These are phyloP conservation scores for Leccinum subtestaceum DNA, from an alignment of 768 basidiomycete genomes.

Conservation along the genomic window DNA sequence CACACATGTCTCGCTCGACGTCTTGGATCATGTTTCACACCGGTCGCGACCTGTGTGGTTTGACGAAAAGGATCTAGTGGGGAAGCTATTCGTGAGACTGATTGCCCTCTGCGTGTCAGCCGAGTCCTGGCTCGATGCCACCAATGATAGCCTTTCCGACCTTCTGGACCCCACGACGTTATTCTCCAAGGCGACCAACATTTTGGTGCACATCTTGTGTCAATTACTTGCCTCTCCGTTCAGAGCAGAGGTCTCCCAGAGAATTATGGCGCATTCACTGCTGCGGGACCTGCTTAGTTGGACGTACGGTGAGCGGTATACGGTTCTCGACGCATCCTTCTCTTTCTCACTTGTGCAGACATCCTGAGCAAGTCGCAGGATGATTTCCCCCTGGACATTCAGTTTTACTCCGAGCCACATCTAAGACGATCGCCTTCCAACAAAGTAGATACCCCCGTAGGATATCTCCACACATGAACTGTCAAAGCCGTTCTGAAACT, in stretches of 20 bases:
- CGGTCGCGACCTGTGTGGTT: constrained; percentile 51
- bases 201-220: constrained; percentile 45
- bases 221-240: constrained; percentile 25
- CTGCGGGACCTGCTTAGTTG: constrained; percentile 22
- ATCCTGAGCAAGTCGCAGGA: constrained; percentile 34
- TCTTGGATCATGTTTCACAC: constrained; percentile 50
- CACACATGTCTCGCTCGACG: constrained; percentile 51
- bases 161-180: constrained; percentile 47
- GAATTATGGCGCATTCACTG: constrained; percentile 19
- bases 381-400: constrained; percentile 37
- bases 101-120: constrained; percentile 53
- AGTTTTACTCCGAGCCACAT: constrained; percentile 40
- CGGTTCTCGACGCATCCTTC: background rate
- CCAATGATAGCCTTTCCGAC: constrained; percentile 36
- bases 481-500: constrained; percentile 13
- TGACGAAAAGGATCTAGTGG: constrained; percentile 42
- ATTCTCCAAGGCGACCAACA: constrained; percentile 44
- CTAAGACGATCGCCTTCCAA: constrained; percentile 32
- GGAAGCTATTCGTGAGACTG: constrained; percentile 49
- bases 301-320: constrained; percentile 1
- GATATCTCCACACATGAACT: constrained; percentile 4
- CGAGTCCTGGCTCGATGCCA: constrained; percentile 58
- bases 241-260: constrained; percentile 18
- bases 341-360: constrained; percentile 28
- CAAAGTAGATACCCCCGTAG: constrained; percentile 35